These are phyloP conservation scores for Teunomyces kruisii DNA, from an alignment of 805 yeast genomes.

Conservation along the genomic window DNA sequence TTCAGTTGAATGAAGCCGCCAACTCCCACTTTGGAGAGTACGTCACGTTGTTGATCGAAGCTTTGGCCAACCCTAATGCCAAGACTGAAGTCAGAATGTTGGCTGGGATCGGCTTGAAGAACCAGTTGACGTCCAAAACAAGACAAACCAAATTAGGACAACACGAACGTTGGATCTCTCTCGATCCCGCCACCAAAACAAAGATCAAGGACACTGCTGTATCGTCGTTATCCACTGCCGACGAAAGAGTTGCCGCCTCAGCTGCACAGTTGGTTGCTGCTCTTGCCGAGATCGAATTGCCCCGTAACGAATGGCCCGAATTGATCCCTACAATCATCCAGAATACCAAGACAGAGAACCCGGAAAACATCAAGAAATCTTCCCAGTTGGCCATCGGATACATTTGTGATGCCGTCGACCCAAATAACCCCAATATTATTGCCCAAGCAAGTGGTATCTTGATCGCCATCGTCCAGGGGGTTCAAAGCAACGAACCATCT, in stretches of 20 bases:
- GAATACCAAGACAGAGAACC: conserved; percentile 77
- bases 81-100: conserved; percentile 84
- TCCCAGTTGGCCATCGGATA: conserved; percentile 89
- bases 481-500: conserved; percentile 77
- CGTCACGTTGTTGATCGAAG: conserved; percentile 65
- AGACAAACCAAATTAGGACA: conserved; percentile 53
- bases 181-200: conserved; percentile 54
- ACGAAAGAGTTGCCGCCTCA: conserved; percentile 78
- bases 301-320: conserved; percentile 84
- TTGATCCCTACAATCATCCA: conserved; percentile 81
- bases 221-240: conserved; percentile 59
- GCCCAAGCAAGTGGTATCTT: conserved; percentile 88
- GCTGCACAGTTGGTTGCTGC: conserved; percentile 96
- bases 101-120: conserved; percentile 86
- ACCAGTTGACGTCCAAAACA: conserved; percentile 84
- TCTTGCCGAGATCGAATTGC: conserved; percentile 93
- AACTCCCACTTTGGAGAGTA: conserved; percentile 75
- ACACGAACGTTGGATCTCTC: conserved; percentile 70
- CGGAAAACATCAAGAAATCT: conserved; percentile 79
- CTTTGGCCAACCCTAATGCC: conserved; percentile 62
- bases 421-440: conserved; percentile 70
- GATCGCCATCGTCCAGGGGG: conserved; percentile 96
- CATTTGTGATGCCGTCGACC: conserved; percentile 93
- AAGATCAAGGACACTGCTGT: conserved; percentile 64
- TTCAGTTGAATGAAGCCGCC: conserved; percentile 68